phyloP scores from a whole-genome alignment of 345 rosid genomes.

The Durio zibethinus region DNA sequence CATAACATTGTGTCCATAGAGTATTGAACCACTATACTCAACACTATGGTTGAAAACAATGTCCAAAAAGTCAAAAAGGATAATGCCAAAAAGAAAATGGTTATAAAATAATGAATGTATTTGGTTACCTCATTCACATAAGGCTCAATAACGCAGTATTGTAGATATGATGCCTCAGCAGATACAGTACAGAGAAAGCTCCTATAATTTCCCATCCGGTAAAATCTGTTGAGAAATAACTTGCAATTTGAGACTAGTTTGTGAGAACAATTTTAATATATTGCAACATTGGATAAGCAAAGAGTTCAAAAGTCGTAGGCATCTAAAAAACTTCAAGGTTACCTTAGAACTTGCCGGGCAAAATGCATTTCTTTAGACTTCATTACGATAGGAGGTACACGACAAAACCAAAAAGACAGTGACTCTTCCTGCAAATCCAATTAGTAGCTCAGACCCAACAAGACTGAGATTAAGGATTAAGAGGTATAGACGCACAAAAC shows the following conservation, averaged over 20 bases:
- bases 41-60: background rate
- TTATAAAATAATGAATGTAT: background rate
- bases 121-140: constrained; percentile 56
- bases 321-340: background rate
- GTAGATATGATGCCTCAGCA: constrained; percentile 76
- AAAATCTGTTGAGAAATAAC: constrained; percentile 38
- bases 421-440: constrained; percentile 69
- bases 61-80: background rate
- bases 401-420: constrained; percentile 83
- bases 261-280: background rate
- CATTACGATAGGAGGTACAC: constrained; percentile 46
- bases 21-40: background rate
- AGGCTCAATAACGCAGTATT: constrained; percentile 69
- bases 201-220: constrained; percentile 62
- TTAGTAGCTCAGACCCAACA: constrained; percentile 13
- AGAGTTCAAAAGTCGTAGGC: background rate
- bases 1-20: background rate
- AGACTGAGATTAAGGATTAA: constrained; percentile 4
- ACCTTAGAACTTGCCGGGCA: constrained; percentile 71
- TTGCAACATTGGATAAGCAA: background rate
- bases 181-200: constrained; percentile 49
- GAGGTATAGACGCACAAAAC: background rate
- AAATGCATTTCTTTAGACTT: constrained; percentile 72
- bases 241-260: background rate
- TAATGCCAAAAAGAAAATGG: background rate